phyloP scores from a whole-genome alignment of 345 rosid genomes.

The Aquilaria malaccensis region DNA sequence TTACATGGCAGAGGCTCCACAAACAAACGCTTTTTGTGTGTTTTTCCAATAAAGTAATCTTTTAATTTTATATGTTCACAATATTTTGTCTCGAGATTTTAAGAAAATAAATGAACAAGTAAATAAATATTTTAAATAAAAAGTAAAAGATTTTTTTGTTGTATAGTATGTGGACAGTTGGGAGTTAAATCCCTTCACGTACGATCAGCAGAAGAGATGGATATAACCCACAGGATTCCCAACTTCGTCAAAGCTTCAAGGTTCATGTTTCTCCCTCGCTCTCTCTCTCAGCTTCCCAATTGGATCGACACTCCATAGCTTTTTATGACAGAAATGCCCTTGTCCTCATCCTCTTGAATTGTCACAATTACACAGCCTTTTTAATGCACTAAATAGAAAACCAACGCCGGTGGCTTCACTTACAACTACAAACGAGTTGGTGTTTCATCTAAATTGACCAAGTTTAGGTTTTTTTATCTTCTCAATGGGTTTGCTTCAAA shows the following conservation, averaged over 20 bases:
- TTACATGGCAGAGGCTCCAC: too few species aligned
- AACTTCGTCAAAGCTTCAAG: not conserved
- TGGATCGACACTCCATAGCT: not conserved
- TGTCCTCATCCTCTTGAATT: not conserved
- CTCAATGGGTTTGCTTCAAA: slow-evolving; percentile 32
- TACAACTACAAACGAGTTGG: slow-evolving; percentile 14
- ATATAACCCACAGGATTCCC: not conserved
- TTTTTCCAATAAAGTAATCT: too few species aligned
- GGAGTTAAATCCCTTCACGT: slow-evolving; percentile 2
- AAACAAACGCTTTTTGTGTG: too few species aligned
- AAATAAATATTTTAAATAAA: not conserved
- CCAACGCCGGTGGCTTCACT: slow-evolving; percentile 12
- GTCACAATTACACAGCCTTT: slow-evolving; percentile 12
- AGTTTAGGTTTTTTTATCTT: not conserved
- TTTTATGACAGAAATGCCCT: slow-evolving; percentile 15
- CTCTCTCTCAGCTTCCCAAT: not conserved
- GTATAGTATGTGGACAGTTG: not conserved
- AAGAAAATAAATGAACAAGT: not conserved
- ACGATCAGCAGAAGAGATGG: slow-evolving; percentile 1
- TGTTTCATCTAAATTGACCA: not conserved
- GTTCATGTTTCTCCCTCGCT: not conserved
- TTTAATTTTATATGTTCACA: too few species aligned
- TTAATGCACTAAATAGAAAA: slow-evolving; percentile 8
- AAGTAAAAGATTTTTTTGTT: not conserved
- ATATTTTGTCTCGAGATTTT: not conserved